A percentile compares a stretch with the other conserved stretches of the same genome.
Conservation (phyloP, 768 basidiomycete genomes). For the Kwoniella dejecticola region DNA sequence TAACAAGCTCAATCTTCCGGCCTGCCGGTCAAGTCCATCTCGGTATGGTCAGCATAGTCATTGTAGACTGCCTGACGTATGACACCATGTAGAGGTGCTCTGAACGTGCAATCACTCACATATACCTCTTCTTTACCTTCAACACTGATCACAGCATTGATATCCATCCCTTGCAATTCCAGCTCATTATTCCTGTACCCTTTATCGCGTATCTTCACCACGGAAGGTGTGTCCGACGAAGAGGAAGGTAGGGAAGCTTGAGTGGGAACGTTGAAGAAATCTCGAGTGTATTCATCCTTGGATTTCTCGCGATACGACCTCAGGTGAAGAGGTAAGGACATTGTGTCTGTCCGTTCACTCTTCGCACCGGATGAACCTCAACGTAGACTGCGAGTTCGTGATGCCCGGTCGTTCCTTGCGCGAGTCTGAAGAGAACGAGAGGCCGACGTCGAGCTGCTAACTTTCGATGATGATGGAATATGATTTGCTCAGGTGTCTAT, state of each 20-base stretch:
- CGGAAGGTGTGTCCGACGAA: slow-evolving; percentile 25
- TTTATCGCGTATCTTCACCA: slow-evolving; percentile 40
- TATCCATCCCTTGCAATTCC: slow-evolving; percentile 66
- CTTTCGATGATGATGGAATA: too few species aligned
- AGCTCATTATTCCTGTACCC: slow-evolving; percentile 16
- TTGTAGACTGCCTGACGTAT: too few species aligned
- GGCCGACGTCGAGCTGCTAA: too few species aligned
- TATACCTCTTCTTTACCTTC: slow-evolving; percentile 88
- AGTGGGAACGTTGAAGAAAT: slow-evolving; percentile 82
- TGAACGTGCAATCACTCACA: slow-evolving; percentile 62
- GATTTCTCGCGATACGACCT: slow-evolving; percentile 90
- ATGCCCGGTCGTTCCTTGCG: too few species aligned
- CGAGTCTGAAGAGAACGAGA: too few species aligned
- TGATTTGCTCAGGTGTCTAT: not conserved
- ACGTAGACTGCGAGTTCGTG: too few species aligned
- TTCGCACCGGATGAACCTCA: too few species aligned
- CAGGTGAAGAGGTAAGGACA: slow-evolving; percentile 63
- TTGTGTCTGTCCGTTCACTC: slow-evolving; percentile 31
- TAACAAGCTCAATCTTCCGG: slow-evolving; percentile 84
- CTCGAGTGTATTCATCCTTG: slow-evolving; percentile 77
- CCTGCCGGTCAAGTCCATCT: too few species aligned
- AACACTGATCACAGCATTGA: slow-evolving; percentile 82
- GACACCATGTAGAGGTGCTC: too few species aligned
- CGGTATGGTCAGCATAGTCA: too few species aligned
- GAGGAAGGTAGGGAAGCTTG: slow-evolving; percentile 35